Evolutionary conservation across 768 basidiomycete genomes (phyloP).

Genomic region (Xerocomellus chrysenteron): DNA sequence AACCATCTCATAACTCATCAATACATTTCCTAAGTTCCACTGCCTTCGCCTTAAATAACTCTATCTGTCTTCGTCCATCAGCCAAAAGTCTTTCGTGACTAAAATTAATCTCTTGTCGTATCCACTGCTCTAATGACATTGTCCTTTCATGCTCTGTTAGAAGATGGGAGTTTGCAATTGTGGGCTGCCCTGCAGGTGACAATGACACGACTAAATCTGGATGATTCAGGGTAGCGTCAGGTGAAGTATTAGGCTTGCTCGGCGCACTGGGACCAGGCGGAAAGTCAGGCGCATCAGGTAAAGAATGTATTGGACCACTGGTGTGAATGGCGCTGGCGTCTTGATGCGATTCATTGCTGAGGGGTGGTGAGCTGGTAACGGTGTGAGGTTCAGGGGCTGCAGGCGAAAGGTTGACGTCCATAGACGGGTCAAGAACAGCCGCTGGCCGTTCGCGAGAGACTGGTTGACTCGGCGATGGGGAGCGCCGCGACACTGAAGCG

Average conservation of each 20-base stretch:
- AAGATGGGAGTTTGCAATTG: conserved; percentile 11
- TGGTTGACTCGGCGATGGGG: conserved; percentile 12
- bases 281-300: not conserved
- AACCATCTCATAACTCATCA: conserved; percentile 26
- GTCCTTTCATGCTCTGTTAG: conserved; percentile 51
- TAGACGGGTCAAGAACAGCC: not conserved
- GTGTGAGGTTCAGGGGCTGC: not conserved
- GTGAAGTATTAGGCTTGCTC: not conserved
- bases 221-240: not conserved
- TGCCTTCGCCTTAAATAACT: conserved; percentile 46
- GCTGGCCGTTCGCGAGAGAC: not conserved
- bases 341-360: not conserved
- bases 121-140: conserved; percentile 86
- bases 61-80: conserved; percentile 53
- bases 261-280: not conserved
- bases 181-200: conserved; percentile 11
- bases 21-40: conserved; percentile 39
- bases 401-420: not conserved
- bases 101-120: conserved; percentile 69
- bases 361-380: not conserved
- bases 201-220: conserved; percentile 15
- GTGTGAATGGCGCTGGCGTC: not conserved
- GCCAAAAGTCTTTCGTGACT: conserved; percentile 59
- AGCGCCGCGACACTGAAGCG: conserved; percentile 9
- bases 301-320: not conserved